Percentiles rank a stretch among this genome's conserved stretches.
Conservation (phyloP, 176 grass and related monocot genomes). For the Eragrostis nindensis region DNA sequence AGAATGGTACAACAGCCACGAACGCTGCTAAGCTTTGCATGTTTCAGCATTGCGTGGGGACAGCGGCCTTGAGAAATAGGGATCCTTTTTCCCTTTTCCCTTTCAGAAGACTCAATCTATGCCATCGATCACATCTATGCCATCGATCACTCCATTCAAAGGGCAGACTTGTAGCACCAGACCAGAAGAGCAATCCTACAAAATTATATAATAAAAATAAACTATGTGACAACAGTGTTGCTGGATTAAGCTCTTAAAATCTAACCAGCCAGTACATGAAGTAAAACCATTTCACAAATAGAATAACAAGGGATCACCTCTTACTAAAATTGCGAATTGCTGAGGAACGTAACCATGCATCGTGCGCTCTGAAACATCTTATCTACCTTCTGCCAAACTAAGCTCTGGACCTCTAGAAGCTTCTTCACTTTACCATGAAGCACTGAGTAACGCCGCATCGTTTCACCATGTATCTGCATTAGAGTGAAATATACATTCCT, state of each 20-base stretch:
- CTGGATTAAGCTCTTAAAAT: not conserved
- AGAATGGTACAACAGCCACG: constrained; percentile 2
- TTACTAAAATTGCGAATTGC: constrained; percentile 83
- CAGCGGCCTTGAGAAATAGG: not conserved
- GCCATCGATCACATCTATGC: not conserved
- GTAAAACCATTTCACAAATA: not conserved
- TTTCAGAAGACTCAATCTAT: not conserved
- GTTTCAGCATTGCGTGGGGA: not conserved
- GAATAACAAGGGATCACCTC: constrained; percentile 26
- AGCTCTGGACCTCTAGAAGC: constrained; percentile 90
- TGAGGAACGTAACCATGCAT: constrained; percentile 97
- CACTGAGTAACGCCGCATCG: constrained; percentile 51
- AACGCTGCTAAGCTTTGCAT: not conserved
- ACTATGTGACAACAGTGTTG: not conserved
- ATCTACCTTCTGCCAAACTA: constrained; percentile 91
- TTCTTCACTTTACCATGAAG: constrained; percentile 75
- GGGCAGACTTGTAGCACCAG: not conserved
- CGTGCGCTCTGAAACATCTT: constrained; percentile 82
- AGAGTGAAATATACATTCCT: constrained; percentile 13
- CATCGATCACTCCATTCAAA: not conserved
- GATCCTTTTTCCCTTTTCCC: not conserved
- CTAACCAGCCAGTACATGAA: not conserved
- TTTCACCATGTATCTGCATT: constrained; percentile 92
- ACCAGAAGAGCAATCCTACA: constrained; percentile 1
- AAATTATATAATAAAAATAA: not conserved